A percentile compares a stretch with the other conserved stretches of the same genome.
These are phyloP conservation scores for Starmera pachycereana DNA, from an alignment of 805 yeast genomes.

Conservation along the genomic window DNA sequence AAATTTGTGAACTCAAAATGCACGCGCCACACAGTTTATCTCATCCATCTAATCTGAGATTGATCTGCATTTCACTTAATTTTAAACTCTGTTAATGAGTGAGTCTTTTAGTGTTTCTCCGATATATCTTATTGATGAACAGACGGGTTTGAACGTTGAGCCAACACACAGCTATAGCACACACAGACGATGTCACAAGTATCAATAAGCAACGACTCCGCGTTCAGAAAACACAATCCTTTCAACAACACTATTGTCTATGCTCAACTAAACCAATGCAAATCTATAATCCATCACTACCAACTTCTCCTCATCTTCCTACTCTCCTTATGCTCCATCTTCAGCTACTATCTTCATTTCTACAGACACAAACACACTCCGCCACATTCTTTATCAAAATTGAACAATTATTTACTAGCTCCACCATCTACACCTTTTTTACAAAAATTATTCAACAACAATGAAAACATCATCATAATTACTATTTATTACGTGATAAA, in stretches of 20 bases:
- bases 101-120: too few relatives aligned
- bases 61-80: too few relatives aligned
- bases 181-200: too few relatives aligned
- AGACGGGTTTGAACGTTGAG: too few relatives aligned
- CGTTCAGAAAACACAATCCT: neutral
- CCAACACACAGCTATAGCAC: too few relatives aligned
- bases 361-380: neutral
- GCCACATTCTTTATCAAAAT: neutral
- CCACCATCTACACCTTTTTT: constrained; percentile 3
- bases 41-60: too few relatives aligned
- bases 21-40: too few relatives aligned
- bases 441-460: constrained; percentile 8
- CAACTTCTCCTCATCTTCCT: neutral
- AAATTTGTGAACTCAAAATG: too few relatives aligned
- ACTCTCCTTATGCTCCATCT: neutral
- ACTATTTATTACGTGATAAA: constrained; percentile 8
- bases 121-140: too few relatives aligned
- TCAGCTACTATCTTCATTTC: too few relatives aligned
- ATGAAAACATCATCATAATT: constrained; percentile 8
- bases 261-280: neutral
- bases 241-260: neutral
- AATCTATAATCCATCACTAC: neutral
- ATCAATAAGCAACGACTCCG: neutral
- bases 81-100: too few relatives aligned
- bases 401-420: neutral